A percentile compares a stretch with the other conserved stretches of the same genome.
Evolutionary conservation across 2,329 filamentous ascomycete genomes (phyloP).

Genomic region (Madurella fahalii): DNA sequence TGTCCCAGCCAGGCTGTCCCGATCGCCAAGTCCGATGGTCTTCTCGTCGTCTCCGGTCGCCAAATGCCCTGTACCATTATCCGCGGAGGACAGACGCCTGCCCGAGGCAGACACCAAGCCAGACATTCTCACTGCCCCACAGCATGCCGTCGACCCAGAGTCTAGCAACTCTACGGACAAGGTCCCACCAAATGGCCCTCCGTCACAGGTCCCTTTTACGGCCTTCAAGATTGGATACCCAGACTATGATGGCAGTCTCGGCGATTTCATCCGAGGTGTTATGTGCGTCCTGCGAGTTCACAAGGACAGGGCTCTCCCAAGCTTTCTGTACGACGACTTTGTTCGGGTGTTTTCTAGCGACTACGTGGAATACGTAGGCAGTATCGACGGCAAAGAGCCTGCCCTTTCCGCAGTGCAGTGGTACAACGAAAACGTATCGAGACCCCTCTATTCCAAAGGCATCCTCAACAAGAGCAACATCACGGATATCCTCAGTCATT

Average conservation of each 20-base stretch:
- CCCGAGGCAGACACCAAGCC: neutral
- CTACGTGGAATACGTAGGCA: slow-evolving; percentile 40
- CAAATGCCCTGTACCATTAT: neutral
- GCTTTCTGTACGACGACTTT: slow-evolving; percentile 51
- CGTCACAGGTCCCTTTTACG: slow-evolving; percentile 31
- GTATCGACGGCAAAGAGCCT: slow-evolving; percentile 24
- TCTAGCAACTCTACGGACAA: slow-evolving; percentile 11
- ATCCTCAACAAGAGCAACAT: slow-evolving; percentile 37
- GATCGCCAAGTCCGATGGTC: neutral
- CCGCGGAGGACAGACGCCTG: neutral
- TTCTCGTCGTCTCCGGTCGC: neutral
- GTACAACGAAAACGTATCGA: slow-evolving; percentile 32
- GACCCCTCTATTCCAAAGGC: slow-evolving; percentile 30
- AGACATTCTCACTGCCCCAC: neutral
- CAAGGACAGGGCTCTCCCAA: slow-evolving; percentile 33
- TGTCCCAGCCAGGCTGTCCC: neutral
- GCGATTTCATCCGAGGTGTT: slow-evolving; percentile 44
- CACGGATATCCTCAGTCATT: slow-evolving; percentile 31
- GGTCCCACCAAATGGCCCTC: slow-evolving; percentile 19
- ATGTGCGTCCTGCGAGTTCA: slow-evolving; percentile 40
- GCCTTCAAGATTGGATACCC: slow-evolving; percentile 43
- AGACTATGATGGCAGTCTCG: slow-evolving; percentile 36
- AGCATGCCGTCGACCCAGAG: neutral
- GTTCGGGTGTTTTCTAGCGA: slow-evolving; percentile 41
- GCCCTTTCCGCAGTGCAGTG: slow-evolving; percentile 40